A percentile compares a stretch with the other conserved stretches of the same genome.
Evolutionary conservation across 805 yeast species (phyloP).

Genomic region (Wickerhamomyces subpelliculosus): DNA sequence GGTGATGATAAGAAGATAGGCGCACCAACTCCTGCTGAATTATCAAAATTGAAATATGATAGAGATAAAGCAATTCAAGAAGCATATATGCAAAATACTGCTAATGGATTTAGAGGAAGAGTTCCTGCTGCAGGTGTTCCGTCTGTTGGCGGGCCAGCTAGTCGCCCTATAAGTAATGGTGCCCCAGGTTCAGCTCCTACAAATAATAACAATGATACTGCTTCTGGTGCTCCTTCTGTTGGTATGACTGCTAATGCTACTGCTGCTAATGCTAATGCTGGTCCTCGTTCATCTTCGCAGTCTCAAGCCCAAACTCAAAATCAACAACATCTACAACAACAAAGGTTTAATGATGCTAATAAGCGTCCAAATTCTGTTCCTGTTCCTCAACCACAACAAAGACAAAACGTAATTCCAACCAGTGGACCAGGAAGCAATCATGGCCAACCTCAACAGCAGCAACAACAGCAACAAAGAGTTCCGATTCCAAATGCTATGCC

Average conservation of each 20-base stretch:
- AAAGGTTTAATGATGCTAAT: conserved; percentile 1
- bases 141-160: conserved; percentile 11
- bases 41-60: conserved; percentile 76
- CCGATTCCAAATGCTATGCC: conserved; percentile 1
- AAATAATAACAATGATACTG: too few species aligned
- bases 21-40: conserved; percentile 77
- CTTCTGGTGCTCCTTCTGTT: not conserved
- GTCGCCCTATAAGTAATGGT: not conserved
- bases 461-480: conserved; percentile 4
- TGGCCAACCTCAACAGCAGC: conserved; percentile 9
- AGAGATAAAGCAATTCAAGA: conserved; percentile 83
- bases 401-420: too few species aligned
- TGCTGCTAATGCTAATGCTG: not conserved
- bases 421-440: too few species aligned
- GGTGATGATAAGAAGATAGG: conserved; percentile 37
- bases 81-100: conserved; percentile 44
- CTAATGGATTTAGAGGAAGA: conserved; percentile 7
- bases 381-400: conserved; percentile 3
- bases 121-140: conserved; percentile 21
- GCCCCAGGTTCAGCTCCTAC: not conserved
- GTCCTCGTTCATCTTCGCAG: conserved; percentile 20
- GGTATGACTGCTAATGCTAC: not conserved
- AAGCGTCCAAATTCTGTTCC: conserved; percentile 2
- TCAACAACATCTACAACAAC: conserved; percentile 10
- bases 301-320: conserved; percentile 17